Conservation (phyloP, 2,329 filamentous ascomycete species). For the Gyromitra esculenta region DNA sequence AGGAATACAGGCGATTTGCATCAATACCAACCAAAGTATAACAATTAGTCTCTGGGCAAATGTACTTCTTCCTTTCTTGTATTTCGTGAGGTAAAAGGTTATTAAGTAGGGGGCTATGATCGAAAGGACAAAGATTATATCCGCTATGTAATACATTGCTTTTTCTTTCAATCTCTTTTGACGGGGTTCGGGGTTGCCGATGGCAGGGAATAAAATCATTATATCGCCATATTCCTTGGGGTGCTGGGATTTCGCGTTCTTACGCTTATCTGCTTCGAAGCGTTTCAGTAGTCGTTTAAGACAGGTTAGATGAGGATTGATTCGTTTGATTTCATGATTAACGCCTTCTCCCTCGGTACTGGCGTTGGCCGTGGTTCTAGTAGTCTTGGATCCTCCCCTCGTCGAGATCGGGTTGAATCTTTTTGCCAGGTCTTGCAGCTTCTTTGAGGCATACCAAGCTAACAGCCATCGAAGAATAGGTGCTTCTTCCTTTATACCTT, state of each 20-base stretch:
- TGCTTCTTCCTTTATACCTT: neutral
- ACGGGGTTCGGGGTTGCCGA: neutral
- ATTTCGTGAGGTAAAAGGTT: neutral
- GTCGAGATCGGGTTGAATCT: too few relatives aligned
- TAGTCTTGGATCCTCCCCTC: too few relatives aligned
- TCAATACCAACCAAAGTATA: conserved; percentile 1
- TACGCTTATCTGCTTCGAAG: neutral
- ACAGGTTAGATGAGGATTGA: neutral
- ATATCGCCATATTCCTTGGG: neutral
- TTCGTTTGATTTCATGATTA: neutral
- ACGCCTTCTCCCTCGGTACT: neutral
- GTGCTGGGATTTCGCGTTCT: neutral
- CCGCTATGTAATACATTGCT: conserved; percentile 6
- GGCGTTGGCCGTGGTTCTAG: too few relatives aligned
- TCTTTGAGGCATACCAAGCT: neutral
- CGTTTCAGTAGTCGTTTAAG: neutral
- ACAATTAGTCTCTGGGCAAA: neutral
- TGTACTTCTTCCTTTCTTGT: neutral
- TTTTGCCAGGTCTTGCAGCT: neutral
- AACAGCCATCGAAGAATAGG: conserved; percentile 17
- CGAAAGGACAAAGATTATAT: neutral
- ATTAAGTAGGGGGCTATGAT: conserved; percentile 1
- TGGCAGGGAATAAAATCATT: conserved; percentile 3
- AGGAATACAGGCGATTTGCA: conserved; percentile 12
- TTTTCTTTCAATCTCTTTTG: neutral